Evolutionary conservation across 2,329 filamentous ascomycete genomes (phyloP).

Genomic region (Elsinoe ampelina): DNA sequence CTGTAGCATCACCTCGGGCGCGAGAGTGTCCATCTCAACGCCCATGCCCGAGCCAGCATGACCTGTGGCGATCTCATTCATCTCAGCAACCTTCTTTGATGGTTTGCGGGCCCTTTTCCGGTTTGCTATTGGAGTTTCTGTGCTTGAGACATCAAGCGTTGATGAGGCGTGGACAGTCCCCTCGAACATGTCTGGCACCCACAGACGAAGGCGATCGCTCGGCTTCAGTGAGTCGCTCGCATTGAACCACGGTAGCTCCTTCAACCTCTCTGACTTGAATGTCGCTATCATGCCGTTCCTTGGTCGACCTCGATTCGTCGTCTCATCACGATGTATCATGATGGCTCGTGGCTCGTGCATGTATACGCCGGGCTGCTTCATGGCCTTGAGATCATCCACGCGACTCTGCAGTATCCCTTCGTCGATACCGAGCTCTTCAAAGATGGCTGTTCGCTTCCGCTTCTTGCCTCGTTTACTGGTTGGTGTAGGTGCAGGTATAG

Average conservation of each 20-base stretch:
- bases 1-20: not conserved
- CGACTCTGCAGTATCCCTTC: slow-evolving; percentile 21
- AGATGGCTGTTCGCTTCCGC: not conserved
- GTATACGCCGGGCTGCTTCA: slow-evolving; percentile 31
- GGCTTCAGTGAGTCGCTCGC: not conserved
- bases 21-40: not conserved
- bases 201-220: not conserved
- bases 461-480: not conserved
- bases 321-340: slow-evolving; percentile 22
- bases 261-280: slow-evolving; percentile 31
- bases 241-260: slow-evolving; percentile 29
- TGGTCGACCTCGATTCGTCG: slow-evolving; percentile 30
- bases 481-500: not conserved
- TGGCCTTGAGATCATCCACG: slow-evolving; percentile 25
- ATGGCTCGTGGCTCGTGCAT: slow-evolving; percentile 38
- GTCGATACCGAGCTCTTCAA: not conserved
- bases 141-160: not conserved
- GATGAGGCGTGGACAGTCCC: not conserved
- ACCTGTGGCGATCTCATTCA: not conserved
- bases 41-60: not conserved
- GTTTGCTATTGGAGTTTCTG: not conserved
- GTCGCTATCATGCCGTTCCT: slow-evolving; percentile 35
- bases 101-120: not conserved
- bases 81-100: not conserved
- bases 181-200: not conserved